phyloP scores from a whole-genome alignment of 2,329 filamentous ascomycete species.

The Gyromitra esculenta region DNA sequence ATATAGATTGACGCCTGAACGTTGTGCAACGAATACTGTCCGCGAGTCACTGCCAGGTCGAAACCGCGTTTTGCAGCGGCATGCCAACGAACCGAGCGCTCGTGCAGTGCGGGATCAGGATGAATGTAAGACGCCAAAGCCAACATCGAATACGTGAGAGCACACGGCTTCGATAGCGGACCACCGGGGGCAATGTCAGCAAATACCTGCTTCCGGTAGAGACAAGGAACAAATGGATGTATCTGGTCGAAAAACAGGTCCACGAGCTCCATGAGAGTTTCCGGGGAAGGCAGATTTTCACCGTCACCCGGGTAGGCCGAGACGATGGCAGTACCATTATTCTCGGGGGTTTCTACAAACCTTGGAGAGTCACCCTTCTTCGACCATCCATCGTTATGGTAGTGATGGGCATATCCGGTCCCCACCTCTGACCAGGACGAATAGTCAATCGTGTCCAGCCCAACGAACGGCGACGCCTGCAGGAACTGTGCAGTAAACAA shows the following conservation, averaged over 20 bases:
- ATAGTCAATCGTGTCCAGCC: constrained; percentile 38
- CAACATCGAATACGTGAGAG: constrained; percentile 49
- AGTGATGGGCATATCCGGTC: no score
- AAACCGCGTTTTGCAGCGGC: constrained; percentile 46
- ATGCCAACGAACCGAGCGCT: constrained; percentile 40
- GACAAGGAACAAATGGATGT: constrained; percentile 51
- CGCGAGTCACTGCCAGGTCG: constrained; percentile 43
- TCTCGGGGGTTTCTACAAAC: constrained; percentile 10
- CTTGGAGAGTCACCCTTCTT: constrained; percentile 27
- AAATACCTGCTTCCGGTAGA: constrained; percentile 50
- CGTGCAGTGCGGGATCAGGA: constrained; percentile 35
- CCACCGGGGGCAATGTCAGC: constrained; percentile 41
- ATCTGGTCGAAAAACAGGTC: constrained; percentile 51
- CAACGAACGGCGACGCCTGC: constrained; percentile 48
- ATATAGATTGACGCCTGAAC: constrained; percentile 54
- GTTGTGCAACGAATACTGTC: constrained; percentile 43
- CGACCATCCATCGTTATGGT: constrained; percentile 19
- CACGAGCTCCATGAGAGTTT: constrained; percentile 42
- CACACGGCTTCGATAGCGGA: constrained; percentile 30
- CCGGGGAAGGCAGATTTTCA: constrained; percentile 37
- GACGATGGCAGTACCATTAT: not conserved
- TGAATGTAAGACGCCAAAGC: constrained; percentile 50
- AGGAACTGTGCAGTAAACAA: constrained; percentile 51
- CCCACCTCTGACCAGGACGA: constrained; percentile 36
- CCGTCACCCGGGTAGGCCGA: constrained; percentile 13